These are phyloP conservation scores for Biscutella auriculata DNA, from an alignment of 441 rosid genomes.

Conservation along the genomic window DNA sequence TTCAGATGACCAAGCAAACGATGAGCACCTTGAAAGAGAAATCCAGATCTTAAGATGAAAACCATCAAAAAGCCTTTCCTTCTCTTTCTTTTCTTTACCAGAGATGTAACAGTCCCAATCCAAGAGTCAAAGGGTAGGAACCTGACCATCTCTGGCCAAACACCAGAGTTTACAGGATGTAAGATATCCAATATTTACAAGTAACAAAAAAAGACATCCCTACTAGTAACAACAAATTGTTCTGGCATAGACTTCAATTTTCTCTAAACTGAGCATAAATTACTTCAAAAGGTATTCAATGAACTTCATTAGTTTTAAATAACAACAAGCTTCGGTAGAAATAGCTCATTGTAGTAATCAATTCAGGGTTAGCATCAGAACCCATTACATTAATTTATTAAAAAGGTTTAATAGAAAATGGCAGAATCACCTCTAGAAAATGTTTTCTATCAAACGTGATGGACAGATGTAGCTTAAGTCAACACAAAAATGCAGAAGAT, in stretches of 20 bases:
- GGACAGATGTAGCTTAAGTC: constrained; percentile 58
- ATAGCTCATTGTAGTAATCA: not conserved
- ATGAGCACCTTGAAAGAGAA: constrained; percentile 27
- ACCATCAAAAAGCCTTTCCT: constrained; percentile 13
- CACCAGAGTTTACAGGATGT: not conserved
- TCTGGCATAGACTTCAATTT: not conserved
- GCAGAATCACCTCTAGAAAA: not conserved
- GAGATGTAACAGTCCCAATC: constrained; percentile 19
- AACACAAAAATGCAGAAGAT: constrained; percentile 20
- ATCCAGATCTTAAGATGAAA: constrained; percentile 8
- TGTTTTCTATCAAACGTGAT: constrained; percentile 1
- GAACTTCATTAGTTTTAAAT: no score
- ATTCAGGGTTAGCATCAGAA: not conserved
- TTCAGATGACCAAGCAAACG: constrained; percentile 36
- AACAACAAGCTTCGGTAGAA: not conserved
- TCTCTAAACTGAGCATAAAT: not conserved
- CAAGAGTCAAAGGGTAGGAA: not conserved
- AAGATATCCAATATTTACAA: constrained; percentile 1
- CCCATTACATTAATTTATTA: not conserved
- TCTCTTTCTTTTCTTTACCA: constrained; percentile 14
- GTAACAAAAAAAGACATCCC: not conserved
- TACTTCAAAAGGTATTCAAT: no score
- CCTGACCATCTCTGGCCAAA: constrained; percentile 18
- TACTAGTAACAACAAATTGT: not conserved
- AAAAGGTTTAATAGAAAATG: not conserved